Evolutionary conservation across 192 early-diverging fungal species (phyloP), one percentile per base, ranked within the genome.

Genomic region (Haplosporangium gracile): DNA sequence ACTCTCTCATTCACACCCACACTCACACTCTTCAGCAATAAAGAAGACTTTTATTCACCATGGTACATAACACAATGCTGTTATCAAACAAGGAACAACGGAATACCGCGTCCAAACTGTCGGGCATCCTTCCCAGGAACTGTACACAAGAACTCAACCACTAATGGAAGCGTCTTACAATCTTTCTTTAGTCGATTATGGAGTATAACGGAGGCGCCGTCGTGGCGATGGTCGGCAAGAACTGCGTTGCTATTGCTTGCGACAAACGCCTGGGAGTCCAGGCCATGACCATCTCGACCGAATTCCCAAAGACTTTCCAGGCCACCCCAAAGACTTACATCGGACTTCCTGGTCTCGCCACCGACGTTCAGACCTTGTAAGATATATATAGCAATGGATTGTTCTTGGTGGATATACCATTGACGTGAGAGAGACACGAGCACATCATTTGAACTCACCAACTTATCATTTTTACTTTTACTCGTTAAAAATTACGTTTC

Each of bases 151-250:
- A 32, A 13, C 26, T 8, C n/a, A 65, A 26, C 60, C 26, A 32
- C 60, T 65, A 65, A 65, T 65, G 60, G 60, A 65, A 11, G 60
- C 29, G 29, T 65, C 29, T 26, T 65, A 32, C 2, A 29, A 32
- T 65, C 24, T 32, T 29, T 65, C 60, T 57, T 32, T 91, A 93
- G 93, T 95, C 93, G 77, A 96, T 97, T 90, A 96, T 95, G 95
- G 92, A 95, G 90, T 98, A 98, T 88, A 99, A 98, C 92, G 98
- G 98, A 82, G 94, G 94, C 80, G 94, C 97, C 75, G 90, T 99
- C 72, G 95, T 99, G 78, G 98, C 97, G 72, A 99, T 99, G 97
- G 93, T 93, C 55, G 99, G 99, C 88, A 99, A 99, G 91, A 94
- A 96, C 90, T 99, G 99, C 88, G 97, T 99, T 16, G 99, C 98